A percentile compares a stretch with the other conserved stretches of the same genome.
Evolutionary conservation across 2,329 filamentous ascomycete species (phyloP).

Genomic region (Aspergillus neoniger): DNA sequence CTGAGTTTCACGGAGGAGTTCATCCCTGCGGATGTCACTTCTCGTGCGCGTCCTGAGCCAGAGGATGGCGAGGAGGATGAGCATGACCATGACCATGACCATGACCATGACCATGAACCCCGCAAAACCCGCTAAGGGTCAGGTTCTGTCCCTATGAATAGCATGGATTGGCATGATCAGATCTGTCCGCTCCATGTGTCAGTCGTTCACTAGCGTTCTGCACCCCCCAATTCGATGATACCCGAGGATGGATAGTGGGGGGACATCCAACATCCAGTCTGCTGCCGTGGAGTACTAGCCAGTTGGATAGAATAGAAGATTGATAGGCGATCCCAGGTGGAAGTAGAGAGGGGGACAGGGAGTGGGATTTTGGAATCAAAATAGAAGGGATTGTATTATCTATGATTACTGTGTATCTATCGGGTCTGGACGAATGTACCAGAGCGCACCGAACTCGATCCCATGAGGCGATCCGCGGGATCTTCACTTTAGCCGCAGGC

Average conservation of each 20-base stretch:
- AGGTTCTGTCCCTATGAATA: neutral
- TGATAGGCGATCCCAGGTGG: neutral
- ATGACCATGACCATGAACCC: slow-evolving; percentile 14
- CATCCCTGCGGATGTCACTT: slow-evolving; percentile 64
- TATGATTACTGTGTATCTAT: neutral
- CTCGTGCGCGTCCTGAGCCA: slow-evolving; percentile 60
- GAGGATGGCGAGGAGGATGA: slow-evolving; percentile 44
- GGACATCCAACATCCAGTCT: neutral
- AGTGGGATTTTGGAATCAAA: neutral
- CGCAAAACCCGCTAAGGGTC: neutral
- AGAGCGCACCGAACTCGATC: neutral
- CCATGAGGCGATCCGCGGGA: neutral
- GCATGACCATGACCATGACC: neutral
- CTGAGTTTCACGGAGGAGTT: slow-evolving; percentile 75
- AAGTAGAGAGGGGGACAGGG: neutral
- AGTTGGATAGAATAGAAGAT: slow-evolving; percentile 30
- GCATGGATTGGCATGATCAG: neutral
- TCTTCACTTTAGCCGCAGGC: neutral
- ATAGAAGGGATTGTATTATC: neutral
- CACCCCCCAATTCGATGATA: neutral
- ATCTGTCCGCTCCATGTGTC: neutral
- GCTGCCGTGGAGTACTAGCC: neutral
- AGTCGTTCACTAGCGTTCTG: neutral
- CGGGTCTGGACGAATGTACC: neutral
- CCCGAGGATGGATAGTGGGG: neutral